Conservation (phyloP, 306 rosid genomes). For the Prunus davidiana region DNA sequence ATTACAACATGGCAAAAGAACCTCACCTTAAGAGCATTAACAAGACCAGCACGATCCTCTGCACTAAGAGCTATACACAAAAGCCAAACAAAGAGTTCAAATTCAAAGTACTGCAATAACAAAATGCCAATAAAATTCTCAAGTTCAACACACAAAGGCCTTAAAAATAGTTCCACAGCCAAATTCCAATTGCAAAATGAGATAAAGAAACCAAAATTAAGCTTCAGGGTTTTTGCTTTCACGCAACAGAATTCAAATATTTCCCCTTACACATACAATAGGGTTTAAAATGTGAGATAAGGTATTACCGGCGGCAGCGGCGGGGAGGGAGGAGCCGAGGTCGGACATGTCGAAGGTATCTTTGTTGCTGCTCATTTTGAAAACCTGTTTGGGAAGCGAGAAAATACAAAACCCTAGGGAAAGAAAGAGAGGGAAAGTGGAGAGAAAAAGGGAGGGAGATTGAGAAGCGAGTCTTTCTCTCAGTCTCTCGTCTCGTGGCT, state of each 20-base stretch:
- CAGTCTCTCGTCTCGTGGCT: background rate
- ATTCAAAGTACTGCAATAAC: background rate
- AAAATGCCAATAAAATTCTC: background rate
- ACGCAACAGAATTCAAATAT: background rate
- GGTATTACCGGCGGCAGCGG: background rate
- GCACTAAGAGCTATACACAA: constrained; percentile 50
- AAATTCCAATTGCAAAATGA: too few species aligned
- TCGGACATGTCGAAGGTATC: constrained; percentile 56
- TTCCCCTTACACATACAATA: background rate
- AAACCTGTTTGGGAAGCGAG: constrained; percentile 16
- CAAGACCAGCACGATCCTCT: constrained; percentile 71
- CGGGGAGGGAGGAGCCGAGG: constrained; percentile 37
- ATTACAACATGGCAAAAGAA: background rate
- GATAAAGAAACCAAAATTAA: background rate
- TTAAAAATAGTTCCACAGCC: background rate
- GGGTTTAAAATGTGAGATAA: background rate
- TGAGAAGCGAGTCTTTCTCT: background rate
- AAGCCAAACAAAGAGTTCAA: background rate
- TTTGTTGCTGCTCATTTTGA: constrained; percentile 55
- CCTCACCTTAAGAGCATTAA: constrained; percentile 71
- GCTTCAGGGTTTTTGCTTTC: background rate
- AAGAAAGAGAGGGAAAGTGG: constrained; percentile 2
- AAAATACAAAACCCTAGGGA: constrained; percentile 1
- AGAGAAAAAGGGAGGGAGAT: constrained; percentile 8
- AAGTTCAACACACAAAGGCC: background rate